A percentile compares a stretch with the other conserved stretches of the same genome.
Conservation (phyloP, 1,139 yeast genomes). For the Suhomyces choctaworum region DNA sequence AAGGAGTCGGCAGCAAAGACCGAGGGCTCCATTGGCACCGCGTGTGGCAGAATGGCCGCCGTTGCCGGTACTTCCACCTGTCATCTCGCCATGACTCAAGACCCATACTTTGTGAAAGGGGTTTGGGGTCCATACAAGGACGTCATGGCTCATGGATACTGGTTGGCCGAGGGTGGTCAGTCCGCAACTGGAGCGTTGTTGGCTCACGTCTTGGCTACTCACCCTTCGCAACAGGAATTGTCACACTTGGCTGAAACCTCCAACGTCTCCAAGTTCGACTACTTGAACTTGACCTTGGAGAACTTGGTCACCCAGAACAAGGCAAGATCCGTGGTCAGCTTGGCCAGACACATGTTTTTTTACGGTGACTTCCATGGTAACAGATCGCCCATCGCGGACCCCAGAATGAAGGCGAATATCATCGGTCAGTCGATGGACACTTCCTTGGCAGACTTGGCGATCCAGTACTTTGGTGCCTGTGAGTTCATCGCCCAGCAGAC, state of each 20-base stretch:
- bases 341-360: slow-evolving; percentile 83
- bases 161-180: slow-evolving; percentile 99
- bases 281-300: slow-evolving; percentile 73
- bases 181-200: slow-evolving; percentile 93
- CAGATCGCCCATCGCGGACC: slow-evolving; percentile 94
- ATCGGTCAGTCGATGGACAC: slow-evolving; percentile 92
- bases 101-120: slow-evolving; percentile 88
- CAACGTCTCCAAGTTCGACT: slow-evolving; percentile 76
- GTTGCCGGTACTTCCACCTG: slow-evolving; percentile 99
- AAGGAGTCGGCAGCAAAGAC: slow-evolving; percentile 35
- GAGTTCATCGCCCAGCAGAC: slow-evolving; percentile 98
- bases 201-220: slow-evolving; percentile 86
- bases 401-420: slow-evolving; percentile 88
- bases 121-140: slow-evolving; percentile 99
- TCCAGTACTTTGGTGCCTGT: slow-evolving; percentile 88
- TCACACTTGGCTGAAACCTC: slow-evolving; percentile 62
- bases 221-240: slow-evolving; percentile 81
- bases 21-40: slow-evolving; percentile 47
- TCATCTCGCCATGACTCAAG: slow-evolving; percentile 83
- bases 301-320: slow-evolving; percentile 54
- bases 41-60: slow-evolving; percentile 89
- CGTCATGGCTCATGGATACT: slow-evolving; percentile 80
- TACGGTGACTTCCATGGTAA: slow-evolving; percentile 98
- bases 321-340: slow-evolving; percentile 70
- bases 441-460: slow-evolving; percentile 78